Evolutionary conservation across 2,329 filamentous ascomycete genomes (phyloP), one percentile per base, ranked within the genome.

Genomic region (Colletotrichum tropicale): DNA sequence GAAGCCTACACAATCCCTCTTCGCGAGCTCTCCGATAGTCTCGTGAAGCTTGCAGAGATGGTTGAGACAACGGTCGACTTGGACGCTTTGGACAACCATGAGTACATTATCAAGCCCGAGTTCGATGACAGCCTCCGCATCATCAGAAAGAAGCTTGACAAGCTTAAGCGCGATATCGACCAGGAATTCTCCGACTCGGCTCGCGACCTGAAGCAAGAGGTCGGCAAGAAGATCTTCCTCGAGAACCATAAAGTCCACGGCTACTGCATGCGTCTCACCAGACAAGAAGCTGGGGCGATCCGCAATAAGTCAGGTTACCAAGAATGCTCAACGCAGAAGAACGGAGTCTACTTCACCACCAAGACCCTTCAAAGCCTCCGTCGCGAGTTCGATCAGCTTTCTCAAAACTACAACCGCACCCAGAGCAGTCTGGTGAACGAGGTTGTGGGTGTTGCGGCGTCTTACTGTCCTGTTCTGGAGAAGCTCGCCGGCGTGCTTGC

Each of bases 71-170:
- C 98, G 0, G 96, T 99, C 16, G 97, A 99, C 81, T 91, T 99
- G 0, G 95, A 98, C 74, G 97, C 97, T 4, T 91, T 99, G 13
- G 96, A 99, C 81, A 96, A 97, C 79, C 97, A 99, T 82, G 97
- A 99, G 83, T 99, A 98, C 86, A 96, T 98, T 80, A 99, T 99
- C 90, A 99, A 98, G 85, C 95, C 98, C 1, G 97, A 99, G 82
- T 99, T 98, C 78, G 97, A 99, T 81, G 96, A 98, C 74, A 91
- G 93, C 70, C 88, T 99, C 48, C 92, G 94, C 21, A 92, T 95
- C n/a, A 98, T 99, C 79, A 93, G 95, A 68, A 96, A 95, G 86
- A 97, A 96, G 82, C 91, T 99, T 3, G 96, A 98, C 82, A 95
- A 93, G 81, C 87, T 98, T 32, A 93, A 93, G 77, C 88, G 92